Base-by-base conservation (phyloP, 2,329 filamentous ascomycete genomes). In the Monilinia laxa region DNA sequence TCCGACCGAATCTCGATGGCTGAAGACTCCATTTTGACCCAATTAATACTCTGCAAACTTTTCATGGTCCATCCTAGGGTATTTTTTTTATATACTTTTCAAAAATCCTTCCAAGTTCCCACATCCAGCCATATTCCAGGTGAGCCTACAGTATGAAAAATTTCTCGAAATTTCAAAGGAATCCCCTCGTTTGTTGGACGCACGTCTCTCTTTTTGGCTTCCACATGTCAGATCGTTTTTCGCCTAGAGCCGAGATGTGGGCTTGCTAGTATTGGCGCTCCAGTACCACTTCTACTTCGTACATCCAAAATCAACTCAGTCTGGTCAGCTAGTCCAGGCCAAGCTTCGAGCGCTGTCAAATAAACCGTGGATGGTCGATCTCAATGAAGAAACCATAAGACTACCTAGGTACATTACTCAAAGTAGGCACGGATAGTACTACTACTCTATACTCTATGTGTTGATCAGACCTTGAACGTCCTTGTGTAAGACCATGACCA, bases 121-220 rank as follows among this genome's bases (percentile, higher is more conserved):
- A 59, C 42, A 59, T 49, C 57, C 57, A 49, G 42, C 16, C 7
- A 35, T 35, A 28, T 35, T 4, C 31, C 5, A 35, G 31, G 31
- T 35, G 31, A 35, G 16, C 42, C 16, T 18, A 16, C 42, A 18
- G 38, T 14, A 40, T 12, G 38, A 40, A 40, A 40, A 12, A 14
- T 42, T 9, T 9, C 25, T 31, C 11, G 20, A 45, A 57, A 14
- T 35, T 59, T 18, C 28, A 28, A 28, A 23, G n/a, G 16, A 55
- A 45, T 55, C 45, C 67, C 63, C 68, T 70, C 68, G 66, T 56
- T 56, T 64, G 16, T 25, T 14, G 38, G 42, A 67, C 58, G 72
- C 71, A 73, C 71, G 70, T 72, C 70, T 70, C 71, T 66, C 68
- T 62, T 60, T 67, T 70, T 72, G 69, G 70, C 65, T 64, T 45